phyloP scores from a whole-genome alignment of 305 asterid genomes.

The Fraxinus latifolia region DNA sequence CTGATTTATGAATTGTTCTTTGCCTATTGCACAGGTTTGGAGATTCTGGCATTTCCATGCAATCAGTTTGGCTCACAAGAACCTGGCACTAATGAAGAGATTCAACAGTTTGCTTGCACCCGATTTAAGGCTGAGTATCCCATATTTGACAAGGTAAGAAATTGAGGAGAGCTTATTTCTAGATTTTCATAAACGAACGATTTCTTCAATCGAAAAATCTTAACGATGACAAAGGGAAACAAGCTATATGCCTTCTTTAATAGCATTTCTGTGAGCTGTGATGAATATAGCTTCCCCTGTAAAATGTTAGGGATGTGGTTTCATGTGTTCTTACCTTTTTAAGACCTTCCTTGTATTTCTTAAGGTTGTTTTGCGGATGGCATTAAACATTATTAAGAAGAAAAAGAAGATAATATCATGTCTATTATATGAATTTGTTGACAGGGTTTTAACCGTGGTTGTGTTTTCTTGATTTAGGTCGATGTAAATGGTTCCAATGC shows the following conservation, averaged over 20 bases:
- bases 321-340: not conserved
- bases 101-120: slow-evolving; percentile 44
- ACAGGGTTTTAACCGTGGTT: not conserved
- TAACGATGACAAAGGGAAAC: not conserved
- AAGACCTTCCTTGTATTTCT: not conserved
- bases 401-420: not conserved
- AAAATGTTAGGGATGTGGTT: not conserved
- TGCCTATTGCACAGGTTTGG: slow-evolving; percentile 28
- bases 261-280: not conserved
- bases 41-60: slow-evolving; percentile 45
- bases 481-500: slow-evolving; percentile 74
- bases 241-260: not conserved
- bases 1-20: not conserved
- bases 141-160: slow-evolving; percentile 44
- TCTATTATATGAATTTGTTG: not conserved
- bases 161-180: not conserved
- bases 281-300: not conserved
- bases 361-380: not conserved
- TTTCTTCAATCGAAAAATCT: not conserved
- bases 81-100: slow-evolving; percentile 46
- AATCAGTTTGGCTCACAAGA: slow-evolving; percentile 51
- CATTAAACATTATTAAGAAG: not conserved
- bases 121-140: slow-evolving; percentile 54
- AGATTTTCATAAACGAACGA: not conserved
- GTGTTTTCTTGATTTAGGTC: slow-evolving; percentile 37